Evolutionary conservation across 169 alveolate genomes (phyloP).

Genomic region (Cytauxzoon felis): DNA sequence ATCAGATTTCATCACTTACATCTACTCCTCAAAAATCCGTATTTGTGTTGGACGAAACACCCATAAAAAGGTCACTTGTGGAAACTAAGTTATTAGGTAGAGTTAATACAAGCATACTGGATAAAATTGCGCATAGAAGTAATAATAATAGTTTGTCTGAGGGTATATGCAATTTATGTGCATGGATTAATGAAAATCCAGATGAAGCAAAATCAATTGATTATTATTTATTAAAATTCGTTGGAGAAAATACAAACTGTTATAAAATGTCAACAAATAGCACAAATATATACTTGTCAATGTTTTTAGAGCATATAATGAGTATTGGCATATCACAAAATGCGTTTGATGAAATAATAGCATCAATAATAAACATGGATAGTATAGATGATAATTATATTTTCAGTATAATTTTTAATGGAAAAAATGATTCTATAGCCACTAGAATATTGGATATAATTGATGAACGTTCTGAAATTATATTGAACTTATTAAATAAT

Average conservation of each 20-base stretch:
- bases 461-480: no score
- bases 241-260: conserved; percentile 12
- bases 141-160: conserved; percentile 11
- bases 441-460: no score
- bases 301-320: background rate
- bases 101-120: no score
- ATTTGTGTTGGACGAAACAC: no score
- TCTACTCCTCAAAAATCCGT: no score
- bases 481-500: no score
- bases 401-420: background rate
- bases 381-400: background rate
- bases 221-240: background rate
- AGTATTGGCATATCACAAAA: background rate
- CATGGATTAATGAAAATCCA: conserved; percentile 12
- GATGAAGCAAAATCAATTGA: conserved; percentile 6
- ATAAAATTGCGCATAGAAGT: conserved; percentile 8
- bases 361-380: background rate
- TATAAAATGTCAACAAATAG: background rate
- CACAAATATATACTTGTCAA: background rate
- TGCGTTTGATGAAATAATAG: background rate
- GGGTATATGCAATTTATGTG: conserved; percentile 17
- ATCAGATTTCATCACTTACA: no score
- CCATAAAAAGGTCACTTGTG: no score
- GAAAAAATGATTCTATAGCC: no score
- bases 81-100: no score